Evolutionary conservation across 306 rosid genomes (phyloP).

Genomic region (Gastrolobium bilobum): DNA sequence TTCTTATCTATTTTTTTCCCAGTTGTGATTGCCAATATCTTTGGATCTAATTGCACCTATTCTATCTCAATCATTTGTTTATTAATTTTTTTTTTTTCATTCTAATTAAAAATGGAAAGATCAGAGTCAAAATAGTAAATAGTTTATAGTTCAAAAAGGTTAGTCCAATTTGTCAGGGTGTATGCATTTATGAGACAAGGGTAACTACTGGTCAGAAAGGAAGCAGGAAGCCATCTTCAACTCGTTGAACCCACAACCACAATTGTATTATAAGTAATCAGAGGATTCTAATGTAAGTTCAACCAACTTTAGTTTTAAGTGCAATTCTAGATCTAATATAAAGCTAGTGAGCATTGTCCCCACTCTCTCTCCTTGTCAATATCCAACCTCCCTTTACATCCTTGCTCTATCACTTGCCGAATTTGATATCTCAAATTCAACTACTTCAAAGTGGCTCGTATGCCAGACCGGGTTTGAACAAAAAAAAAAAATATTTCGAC

Average conservation of each 20-base stretch:
- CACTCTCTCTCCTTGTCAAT: not conserved
- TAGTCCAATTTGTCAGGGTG: not conserved
- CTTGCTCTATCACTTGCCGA: not conserved
- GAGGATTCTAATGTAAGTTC: not conserved
- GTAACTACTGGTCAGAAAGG: not conserved
- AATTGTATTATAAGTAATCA: not conserved
- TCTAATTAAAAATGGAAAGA: not conserved
- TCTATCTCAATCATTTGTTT: not conserved
- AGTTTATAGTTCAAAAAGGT: slow-evolving; percentile 4
- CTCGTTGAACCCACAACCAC: not conserved
- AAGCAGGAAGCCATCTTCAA: slow-evolving; percentile 4
- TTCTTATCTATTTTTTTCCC: not conserved
- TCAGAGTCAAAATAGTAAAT: not conserved
- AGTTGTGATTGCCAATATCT: not conserved
- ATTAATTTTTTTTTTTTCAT: not conserved
- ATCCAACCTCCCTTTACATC: not conserved
- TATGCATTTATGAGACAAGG: not conserved
- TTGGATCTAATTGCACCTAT: not conserved
- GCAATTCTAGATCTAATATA: not conserved
- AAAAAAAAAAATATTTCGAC: not conserved
- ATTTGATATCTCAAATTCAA: slow-evolving; percentile 9
- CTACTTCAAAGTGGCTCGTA: not conserved
- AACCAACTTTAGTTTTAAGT: not conserved
- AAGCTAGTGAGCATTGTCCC: slow-evolving; percentile 10
- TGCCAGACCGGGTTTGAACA: slow-evolving; percentile 1